Evolutionary conservation across 1,139 yeast species (phyloP).

Genomic region (Sugiyamaella pinicola): DNA sequence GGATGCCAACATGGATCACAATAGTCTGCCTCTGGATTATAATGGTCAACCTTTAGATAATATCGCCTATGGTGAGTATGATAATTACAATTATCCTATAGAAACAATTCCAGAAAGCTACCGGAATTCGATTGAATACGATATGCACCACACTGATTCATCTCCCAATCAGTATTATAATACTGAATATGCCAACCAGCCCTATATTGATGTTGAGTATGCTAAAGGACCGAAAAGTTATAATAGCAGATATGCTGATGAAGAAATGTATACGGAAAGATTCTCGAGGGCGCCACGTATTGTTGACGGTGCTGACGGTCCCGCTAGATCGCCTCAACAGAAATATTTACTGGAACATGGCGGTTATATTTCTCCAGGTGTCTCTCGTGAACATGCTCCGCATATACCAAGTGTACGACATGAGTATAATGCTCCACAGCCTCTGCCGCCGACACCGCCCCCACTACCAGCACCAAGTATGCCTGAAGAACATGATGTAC

Average conservation of each 20-base stretch:
- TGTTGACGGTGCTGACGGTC: not conserved
- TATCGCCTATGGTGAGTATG: not conserved
- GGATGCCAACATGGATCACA: not conserved
- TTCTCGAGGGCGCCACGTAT: not conserved
- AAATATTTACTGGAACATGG: not conserved
- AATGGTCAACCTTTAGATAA: not conserved
- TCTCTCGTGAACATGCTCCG: not conserved
- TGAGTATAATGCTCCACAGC: not conserved
- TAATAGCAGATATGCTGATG: not conserved
- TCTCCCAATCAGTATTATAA: not conserved
- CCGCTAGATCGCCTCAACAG: not conserved
- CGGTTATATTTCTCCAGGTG: not conserved
- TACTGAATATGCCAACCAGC: not conserved
- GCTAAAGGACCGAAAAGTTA: not conserved
- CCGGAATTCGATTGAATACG: not conserved
- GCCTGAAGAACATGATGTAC: not conserved
- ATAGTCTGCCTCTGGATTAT: not conserved
- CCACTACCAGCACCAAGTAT: not conserved
- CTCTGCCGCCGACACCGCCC: not conserved
- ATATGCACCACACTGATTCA: not conserved
- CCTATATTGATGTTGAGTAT: not conserved
- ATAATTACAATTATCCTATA: not conserved
- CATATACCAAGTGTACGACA: not conserved
- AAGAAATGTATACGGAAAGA: not conserved
- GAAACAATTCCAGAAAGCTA: not conserved